Base-by-base conservation (phyloP, 1,139 yeast genomes). In the Blastobotrys elegans region DNA sequence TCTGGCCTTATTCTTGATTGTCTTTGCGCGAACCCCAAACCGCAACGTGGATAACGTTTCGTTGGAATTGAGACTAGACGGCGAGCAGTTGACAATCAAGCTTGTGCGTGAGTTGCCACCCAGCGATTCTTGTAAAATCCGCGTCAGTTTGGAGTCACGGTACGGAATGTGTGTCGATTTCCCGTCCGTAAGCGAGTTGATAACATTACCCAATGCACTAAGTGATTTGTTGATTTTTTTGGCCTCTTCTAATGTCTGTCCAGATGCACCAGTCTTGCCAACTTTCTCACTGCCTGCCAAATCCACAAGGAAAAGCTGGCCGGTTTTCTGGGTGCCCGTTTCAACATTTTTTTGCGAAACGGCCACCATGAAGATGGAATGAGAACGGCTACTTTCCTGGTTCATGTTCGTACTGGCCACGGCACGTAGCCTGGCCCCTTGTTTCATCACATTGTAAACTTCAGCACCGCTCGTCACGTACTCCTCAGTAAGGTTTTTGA, bases 41-140 rank as follows among this genome's bases (percentile, higher is more conserved):
- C 95, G 67, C 48, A 89, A 68, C 0, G 95, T 84, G 4, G 92
- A 82, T 13, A 87, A 55, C 0, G 96, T 86, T 61, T 88, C 96
- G 17, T 68, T 63, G 49, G 76, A 83, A 59, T 88, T 82, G 32
- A 64, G 60, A 0, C 73, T 64, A 0, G 85, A 75, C 0, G 92
- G 87, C 0, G 95, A 84, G 54, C 95, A 84, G 56, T 83, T 86
- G 42, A 89, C 75, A 32, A 89, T 82, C 44, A 89, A 71, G 1
- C 88, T 79, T 0, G 96, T 89, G 49, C 92, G 71, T 1, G 94
- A 81, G 63, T 89, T 88, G 1, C 96, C 96, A 2, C 96, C 96
- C 22, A 89, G 69, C 0, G 95, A 81, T 58, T 87, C 95, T 63
- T 87, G 95, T 37, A 89, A 67, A 13, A 89, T 80, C 51, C 95